Evolutionary conservation across 768 basidiomycete genomes (phyloP).

Genomic region (Podaxis mareebaensis): DNA sequence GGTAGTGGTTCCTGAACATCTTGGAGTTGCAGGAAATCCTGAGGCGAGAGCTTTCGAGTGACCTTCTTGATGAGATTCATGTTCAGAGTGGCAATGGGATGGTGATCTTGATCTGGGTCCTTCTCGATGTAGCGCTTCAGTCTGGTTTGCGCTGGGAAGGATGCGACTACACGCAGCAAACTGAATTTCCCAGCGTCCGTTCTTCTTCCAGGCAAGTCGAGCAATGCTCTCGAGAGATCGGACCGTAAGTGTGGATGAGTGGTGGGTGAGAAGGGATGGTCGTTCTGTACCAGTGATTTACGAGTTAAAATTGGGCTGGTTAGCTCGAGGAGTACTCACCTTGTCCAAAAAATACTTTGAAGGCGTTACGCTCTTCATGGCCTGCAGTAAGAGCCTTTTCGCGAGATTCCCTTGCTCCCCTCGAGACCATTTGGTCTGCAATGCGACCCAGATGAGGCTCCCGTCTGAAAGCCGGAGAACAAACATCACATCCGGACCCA

Average conservation of each 20-base stretch:
- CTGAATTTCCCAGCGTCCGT: conserved; percentile 39
- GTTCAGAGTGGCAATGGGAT: conserved; percentile 43
- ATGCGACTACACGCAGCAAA: conserved; percentile 40
- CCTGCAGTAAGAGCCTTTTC: conserved; percentile 31
- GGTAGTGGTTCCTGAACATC: conserved; percentile 17
- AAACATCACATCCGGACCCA: conserved; percentile 47
- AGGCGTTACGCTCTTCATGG: conserved; percentile 45
- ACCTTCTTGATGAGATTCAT: conserved; percentile 40
- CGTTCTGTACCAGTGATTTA: conserved; percentile 28
- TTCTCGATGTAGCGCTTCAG: conserved; percentile 39
- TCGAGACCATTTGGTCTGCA: conserved; percentile 41
- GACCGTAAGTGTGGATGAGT: conserved; percentile 32
- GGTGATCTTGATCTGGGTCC: conserved; percentile 37
- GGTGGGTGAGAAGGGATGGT: conserved; percentile 32
- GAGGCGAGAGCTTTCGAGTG: conserved; percentile 37
- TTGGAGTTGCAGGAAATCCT: conserved; percentile 34
- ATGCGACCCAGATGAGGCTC: conserved; percentile 40
- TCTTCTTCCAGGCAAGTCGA: conserved; percentile 33
- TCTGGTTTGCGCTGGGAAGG: conserved; percentile 40
- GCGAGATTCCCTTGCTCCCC: conserved; percentile 33
- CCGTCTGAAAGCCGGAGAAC: conserved; percentile 36
- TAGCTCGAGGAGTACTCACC: conserved; percentile 23
- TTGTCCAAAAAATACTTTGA: conserved; percentile 40
- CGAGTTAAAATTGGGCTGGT: neutral
- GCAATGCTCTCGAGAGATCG: conserved; percentile 27